Conservation (phyloP, 2,329 filamentous ascomycete species). For the Blumeriella jaapii region DNA sequence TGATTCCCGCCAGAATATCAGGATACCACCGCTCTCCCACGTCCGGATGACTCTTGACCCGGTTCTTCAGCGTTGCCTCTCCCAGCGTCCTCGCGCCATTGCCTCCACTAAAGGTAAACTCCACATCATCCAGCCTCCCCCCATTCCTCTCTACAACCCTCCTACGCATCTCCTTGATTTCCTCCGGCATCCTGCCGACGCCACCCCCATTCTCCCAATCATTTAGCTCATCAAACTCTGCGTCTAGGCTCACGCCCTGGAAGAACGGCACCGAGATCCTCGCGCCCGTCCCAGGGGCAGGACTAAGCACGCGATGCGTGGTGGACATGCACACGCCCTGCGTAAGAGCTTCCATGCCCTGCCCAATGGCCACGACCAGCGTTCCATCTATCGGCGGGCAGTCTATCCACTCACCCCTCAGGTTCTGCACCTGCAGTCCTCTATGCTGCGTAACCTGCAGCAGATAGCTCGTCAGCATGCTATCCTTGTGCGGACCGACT, state of each 20-base stretch:
- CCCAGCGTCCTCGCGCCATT: slow-evolving; percentile 54
- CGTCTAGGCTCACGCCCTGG: slow-evolving; percentile 71
- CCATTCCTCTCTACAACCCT: slow-evolving; percentile 45
- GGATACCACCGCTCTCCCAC: slow-evolving; percentile 76
- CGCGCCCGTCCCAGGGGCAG: slow-evolving; percentile 55
- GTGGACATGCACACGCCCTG: slow-evolving; percentile 72
- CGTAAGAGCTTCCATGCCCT: slow-evolving; percentile 77
- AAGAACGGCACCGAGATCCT: slow-evolving; percentile 80
- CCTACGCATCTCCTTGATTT: slow-evolving; percentile 49
- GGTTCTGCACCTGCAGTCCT: slow-evolving; percentile 76
- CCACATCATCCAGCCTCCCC: slow-evolving; percentile 58
- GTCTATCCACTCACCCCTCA: slow-evolving; percentile 68
- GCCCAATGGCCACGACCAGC: slow-evolving; percentile 77
- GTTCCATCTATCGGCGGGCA: slow-evolving; percentile 66
- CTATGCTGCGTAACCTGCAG: slow-evolving; percentile 67
- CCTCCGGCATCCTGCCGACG: slow-evolving; percentile 40
- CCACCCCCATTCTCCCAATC: slow-evolving; percentile 51
- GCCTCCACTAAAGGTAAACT: slow-evolving; percentile 71
- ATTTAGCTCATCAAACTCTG: slow-evolving; percentile 51
- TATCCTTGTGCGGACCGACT: slow-evolving; percentile 76
- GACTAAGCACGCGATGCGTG: slow-evolving; percentile 73
- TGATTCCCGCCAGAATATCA: slow-evolving; percentile 41
- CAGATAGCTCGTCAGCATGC: slow-evolving; percentile 72
- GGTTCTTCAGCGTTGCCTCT: slow-evolving; percentile 74
- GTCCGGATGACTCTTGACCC: slow-evolving; percentile 78